These are phyloP conservation scores for Leccinum pallidistipes DNA, from an alignment of 1,284 basidiomycete species.

Conservation along the genomic window DNA sequence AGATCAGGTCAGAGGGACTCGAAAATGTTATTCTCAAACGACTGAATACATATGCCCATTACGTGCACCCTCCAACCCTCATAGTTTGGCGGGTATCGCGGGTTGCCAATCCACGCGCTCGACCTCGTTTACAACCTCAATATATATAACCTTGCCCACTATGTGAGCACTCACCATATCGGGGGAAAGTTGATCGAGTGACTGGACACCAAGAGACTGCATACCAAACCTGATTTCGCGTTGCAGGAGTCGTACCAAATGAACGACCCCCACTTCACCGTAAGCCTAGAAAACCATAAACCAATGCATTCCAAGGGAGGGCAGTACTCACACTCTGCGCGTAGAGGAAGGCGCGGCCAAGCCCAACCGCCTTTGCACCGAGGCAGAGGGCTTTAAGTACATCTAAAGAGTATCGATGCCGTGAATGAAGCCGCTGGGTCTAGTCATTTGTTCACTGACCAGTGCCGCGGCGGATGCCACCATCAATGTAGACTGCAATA, in stretches of 20 bases:
- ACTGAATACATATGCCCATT: neutral
- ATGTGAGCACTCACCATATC: constrained; percentile 60
- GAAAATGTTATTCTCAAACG: neutral
- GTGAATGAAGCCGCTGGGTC: constrained; percentile 1
- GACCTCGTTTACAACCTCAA: constrained; percentile 59
- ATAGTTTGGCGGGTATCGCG: constrained; percentile 23
- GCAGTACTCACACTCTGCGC: constrained; percentile 70
- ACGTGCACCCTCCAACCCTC: constrained; percentile 7
- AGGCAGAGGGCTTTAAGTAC: constrained; percentile 90
- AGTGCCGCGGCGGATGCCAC: constrained; percentile 83
- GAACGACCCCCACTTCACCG: constrained; percentile 78
- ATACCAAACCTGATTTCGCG: constrained; percentile 83
- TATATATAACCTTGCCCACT: constrained; percentile 21
- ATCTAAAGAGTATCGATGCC: constrained; percentile 42
- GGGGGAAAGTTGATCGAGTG: constrained; percentile 69
- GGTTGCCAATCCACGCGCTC: constrained; percentile 71
- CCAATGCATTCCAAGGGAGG: constrained; percentile 3
- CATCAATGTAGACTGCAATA: constrained; percentile 80
- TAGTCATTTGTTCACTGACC: constrained; percentile 39
- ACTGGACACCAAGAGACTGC: constrained; percentile 74
- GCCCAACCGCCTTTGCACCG: constrained; percentile 87
- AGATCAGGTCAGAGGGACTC: neutral
- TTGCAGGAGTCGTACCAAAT: constrained; percentile 70
- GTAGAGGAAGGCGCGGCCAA: constrained; percentile 88
- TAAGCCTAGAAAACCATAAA: constrained; percentile 60